A percentile compares a stretch with the other conserved stretches of the same genome.
Conservation (phyloP, 2,329 filamentous ascomycete species). For the Fusarium bactridioides region DNA sequence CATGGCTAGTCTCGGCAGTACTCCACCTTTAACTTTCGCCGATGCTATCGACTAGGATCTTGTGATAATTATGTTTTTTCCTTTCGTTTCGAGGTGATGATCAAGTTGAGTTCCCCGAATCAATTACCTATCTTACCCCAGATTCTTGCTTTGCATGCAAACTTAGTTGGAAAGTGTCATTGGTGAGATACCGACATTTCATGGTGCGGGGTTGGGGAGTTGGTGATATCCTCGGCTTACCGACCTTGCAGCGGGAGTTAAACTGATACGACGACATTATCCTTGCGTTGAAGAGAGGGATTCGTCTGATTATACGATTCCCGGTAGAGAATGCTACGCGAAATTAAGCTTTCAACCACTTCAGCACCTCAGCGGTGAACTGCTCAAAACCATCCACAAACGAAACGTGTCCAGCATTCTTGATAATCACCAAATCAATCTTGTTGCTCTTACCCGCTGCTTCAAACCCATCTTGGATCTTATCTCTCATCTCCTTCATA, state of each 20-base stretch:
- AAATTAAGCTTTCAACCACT: conserved; percentile 8
- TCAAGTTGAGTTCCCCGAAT: conserved; percentile 6
- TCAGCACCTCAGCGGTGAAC: conserved; percentile 33
- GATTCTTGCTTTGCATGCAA: background rate
- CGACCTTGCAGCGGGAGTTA: background rate
- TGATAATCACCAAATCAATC: conserved; percentile 48
- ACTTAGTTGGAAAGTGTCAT: background rate
- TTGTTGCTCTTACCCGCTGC: conserved; percentile 34
- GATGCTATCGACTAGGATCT: background rate
- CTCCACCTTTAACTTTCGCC: conserved; percentile 3
- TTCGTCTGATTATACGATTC: too few relatives aligned
- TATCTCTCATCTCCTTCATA: conserved; percentile 50
- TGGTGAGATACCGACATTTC: background rate
- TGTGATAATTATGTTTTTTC: background rate
- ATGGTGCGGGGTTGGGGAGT: background rate
- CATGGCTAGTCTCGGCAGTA: background rate
- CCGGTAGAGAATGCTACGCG: background rate
- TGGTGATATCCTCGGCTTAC: background rate
- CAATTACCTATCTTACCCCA: background rate
- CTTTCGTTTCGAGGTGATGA: background rate
- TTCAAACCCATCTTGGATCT: conserved; percentile 46
- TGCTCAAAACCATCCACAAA: conserved; percentile 49
- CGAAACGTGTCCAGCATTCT: conserved; percentile 49
- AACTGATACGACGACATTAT: background rate
- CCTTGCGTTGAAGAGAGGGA: background rate